Evolutionary conservation across 1,284 basidiomycete genomes (phyloP), one percentile per base, ranked within the genome.

Genomic region (Ganoderma sinense): DNA sequence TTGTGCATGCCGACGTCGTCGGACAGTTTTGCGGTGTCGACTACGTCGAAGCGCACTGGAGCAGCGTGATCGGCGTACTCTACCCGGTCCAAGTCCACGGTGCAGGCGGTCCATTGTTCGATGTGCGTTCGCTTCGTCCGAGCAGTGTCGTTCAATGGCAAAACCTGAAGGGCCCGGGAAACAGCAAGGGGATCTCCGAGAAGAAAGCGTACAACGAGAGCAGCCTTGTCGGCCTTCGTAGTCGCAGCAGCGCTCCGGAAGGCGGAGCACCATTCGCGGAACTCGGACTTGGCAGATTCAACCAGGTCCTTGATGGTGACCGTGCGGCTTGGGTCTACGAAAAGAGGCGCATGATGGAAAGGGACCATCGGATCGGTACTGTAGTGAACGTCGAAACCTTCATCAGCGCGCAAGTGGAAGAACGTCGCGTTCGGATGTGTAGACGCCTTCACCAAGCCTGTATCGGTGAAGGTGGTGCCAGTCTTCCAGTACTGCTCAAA

Each of bases 1-100:
- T 89, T 89, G n/a, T 88, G 68, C 20, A 88, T 75, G 0, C 87
- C 88, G 1, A 86, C 48, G 65, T 86, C 82, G 73, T 89, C 87
- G 18, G 78, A 75, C n/a, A 89, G 70, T 68, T 88, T 88, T 26
- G 87, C 88, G 0, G 88, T 87, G 55, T 89, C 86, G 66, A 89
- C 86, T 58, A 88, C 80, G 62, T 87, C 80, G 78, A 89, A 90
- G 0, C 55, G 66, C 1, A 79, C 74, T 4, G 86, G 85, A 0
- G 84, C 83, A 39, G 69, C 62, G 14, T 29, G 62, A 18, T 53
- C 68, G 61, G 69, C 71, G 64, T 87, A 87, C 29, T 83, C 81
- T 0, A 65, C 76, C 4, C 69, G 72, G 33, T 56, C 14, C 53
- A 56, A 56, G n/a, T 33, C 31, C 53, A 33, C 5, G 14, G 31